Conservation (phyloP, 2,329 filamentous ascomycete species). For the Massarina eburnea region DNA sequence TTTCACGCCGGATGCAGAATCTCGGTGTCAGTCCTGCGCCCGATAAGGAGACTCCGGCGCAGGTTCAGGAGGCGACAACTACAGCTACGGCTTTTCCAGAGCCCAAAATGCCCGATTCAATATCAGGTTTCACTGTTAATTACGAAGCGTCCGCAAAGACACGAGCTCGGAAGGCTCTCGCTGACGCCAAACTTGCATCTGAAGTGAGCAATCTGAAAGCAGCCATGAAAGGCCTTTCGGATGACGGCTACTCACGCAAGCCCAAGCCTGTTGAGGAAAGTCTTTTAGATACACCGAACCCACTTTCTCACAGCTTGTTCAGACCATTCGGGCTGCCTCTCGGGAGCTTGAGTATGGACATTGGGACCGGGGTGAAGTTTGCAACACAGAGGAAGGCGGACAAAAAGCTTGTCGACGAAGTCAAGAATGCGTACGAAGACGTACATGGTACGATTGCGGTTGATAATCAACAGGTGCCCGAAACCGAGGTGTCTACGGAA, state of each 20-base stretch:
- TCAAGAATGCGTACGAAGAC: slow-evolving; percentile 31
- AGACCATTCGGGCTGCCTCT: slow-evolving; percentile 32
- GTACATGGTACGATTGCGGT: slow-evolving; percentile 26
- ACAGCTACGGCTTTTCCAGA: background rate
- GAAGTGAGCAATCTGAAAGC: slow-evolving; percentile 31
- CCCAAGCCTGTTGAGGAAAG: slow-evolving; percentile 15
- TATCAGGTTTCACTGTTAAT: background rate
- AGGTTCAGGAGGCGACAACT: background rate
- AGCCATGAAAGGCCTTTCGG: slow-evolving; percentile 32
- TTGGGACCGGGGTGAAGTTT: slow-evolving; percentile 3
- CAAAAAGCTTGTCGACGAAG: slow-evolving; percentile 23
- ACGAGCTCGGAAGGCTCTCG: slow-evolving; percentile 12
- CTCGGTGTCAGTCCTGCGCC: slow-evolving; percentile 20
- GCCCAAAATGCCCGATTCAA: background rate
- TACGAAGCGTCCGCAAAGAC: slow-evolving; percentile 9
- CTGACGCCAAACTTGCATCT: slow-evolving; percentile 24
- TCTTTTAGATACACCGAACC: slow-evolving; percentile 22
- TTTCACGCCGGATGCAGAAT: slow-evolving; percentile 25
- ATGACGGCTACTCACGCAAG: slow-evolving; percentile 26
- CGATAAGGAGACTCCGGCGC: slow-evolving; percentile 6
- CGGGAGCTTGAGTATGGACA: slow-evolving; percentile 25
- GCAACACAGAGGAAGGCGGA: slow-evolving; percentile 18
- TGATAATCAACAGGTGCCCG: slow-evolving; percentile 21
- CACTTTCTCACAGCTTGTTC: slow-evolving; percentile 34
- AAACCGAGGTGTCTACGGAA: slow-evolving; percentile 1